These are phyloP conservation scores for Tylopilus plumbeoviolaceoides DNA, from an alignment of 768 basidiomycete genomes.

Conservation along the genomic window DNA sequence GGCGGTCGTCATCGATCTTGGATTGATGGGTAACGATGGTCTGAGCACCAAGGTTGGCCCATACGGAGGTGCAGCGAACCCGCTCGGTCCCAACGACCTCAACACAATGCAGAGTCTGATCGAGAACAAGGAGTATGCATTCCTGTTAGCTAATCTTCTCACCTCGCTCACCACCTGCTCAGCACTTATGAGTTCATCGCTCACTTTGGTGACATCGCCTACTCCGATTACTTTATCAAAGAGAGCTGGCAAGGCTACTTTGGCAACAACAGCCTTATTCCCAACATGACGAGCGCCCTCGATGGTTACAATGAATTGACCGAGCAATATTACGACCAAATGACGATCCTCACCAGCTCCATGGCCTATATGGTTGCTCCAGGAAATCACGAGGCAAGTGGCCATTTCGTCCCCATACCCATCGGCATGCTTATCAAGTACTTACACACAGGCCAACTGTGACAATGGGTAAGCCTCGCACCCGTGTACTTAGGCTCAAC, in stretches of 20 bases:
- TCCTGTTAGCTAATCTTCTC: not conserved
- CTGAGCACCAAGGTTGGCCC: constrained; percentile 30
- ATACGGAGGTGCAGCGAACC: constrained; percentile 16
- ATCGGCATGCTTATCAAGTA: not conserved
- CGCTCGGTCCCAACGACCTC: constrained; percentile 24
- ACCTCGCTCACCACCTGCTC: not conserved
- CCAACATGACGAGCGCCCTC: constrained; percentile 22
- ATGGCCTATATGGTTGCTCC: constrained; percentile 26
- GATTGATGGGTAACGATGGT: constrained; percentile 26
- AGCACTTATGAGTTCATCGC: constrained; percentile 27
- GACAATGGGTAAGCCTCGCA: constrained; percentile 24
- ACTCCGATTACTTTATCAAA: constrained; percentile 27
- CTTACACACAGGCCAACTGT: constrained; percentile 21
- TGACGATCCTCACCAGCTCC: constrained; percentile 21
- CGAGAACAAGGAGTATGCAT: constrained; percentile 24
- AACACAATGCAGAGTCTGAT: constrained; percentile 29
- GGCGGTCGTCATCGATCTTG: constrained; percentile 25
- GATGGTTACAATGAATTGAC: constrained; percentile 24
- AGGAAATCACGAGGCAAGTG: constrained; percentile 25
- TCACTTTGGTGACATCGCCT: constrained; percentile 25
- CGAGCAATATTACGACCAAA: constrained; percentile 28
- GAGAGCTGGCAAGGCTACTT: constrained; percentile 32
- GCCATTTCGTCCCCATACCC: not conserved
- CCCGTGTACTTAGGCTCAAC: not conserved
- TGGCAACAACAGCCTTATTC: constrained; percentile 24